Evolutionary conservation across 2,329 filamentous ascomycete genomes (phyloP).

Genomic region (Calonectria pteridis): DNA sequence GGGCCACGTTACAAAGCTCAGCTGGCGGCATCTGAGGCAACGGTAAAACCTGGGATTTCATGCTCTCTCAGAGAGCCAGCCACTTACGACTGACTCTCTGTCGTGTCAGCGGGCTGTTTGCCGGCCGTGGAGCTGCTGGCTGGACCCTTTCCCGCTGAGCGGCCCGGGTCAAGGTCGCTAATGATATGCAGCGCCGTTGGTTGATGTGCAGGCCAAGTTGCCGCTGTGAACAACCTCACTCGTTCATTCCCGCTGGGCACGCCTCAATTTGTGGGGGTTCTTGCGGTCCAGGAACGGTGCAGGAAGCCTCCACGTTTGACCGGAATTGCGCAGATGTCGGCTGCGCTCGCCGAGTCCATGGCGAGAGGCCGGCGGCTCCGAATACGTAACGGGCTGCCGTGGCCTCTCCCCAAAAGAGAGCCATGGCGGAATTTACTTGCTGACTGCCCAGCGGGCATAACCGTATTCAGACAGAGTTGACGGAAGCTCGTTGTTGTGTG

Average conservation of each 20-base stretch:
- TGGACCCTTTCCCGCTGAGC: not conserved
- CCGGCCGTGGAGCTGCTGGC: not conserved
- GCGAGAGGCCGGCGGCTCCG: not conserved
- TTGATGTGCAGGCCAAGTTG: constrained; percentile 15
- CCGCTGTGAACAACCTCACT: not conserved
- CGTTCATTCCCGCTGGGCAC: not conserved
- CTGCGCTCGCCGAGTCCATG: not conserved
- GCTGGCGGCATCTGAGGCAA: constrained; percentile 4
- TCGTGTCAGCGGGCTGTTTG: not conserved
- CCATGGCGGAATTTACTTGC: not conserved
- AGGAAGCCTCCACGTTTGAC: constrained; percentile 3
- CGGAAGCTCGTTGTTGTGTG: constrained; percentile 12
- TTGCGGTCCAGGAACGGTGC: not conserved
- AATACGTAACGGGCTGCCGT: not conserved
- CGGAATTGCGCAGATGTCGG: constrained; percentile 1
- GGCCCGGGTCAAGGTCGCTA: constrained; percentile 1
- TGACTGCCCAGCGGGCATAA: not conserved
- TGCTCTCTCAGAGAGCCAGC: constrained; percentile 10
- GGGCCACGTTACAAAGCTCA: constrained; percentile 10
- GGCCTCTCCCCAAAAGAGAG: not conserved
- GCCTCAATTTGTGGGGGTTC: constrained; percentile 4
- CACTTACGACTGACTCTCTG: not conserved
- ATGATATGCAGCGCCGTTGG: constrained; percentile 14
- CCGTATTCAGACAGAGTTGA: constrained; percentile 7
- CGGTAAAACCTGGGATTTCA: constrained; percentile 10